Evolutionary conservation across 176 grass and related monocot genomes (phyloP).

Genomic region (Oryza longistaminata): DNA sequence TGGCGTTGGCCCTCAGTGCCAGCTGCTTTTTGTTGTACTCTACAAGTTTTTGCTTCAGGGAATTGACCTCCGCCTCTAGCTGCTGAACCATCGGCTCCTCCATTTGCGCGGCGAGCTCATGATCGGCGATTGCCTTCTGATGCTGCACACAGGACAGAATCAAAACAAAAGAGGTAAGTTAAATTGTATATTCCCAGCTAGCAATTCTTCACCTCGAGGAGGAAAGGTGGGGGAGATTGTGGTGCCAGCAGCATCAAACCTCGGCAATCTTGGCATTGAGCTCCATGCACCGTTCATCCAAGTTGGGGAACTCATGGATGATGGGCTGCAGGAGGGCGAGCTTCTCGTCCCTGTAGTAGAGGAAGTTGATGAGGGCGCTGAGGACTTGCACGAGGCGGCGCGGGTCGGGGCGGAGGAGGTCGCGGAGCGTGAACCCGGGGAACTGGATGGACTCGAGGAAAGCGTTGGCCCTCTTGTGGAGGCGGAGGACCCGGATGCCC

Average conservation of each 20-base stretch:
- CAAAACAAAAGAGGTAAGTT: not conserved
- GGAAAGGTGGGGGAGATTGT: too few species aligned
- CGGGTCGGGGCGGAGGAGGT: constrained; percentile 55
- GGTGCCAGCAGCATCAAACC: constrained; percentile 21
- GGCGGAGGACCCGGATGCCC: constrained; percentile 18
- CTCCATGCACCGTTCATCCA: constrained; percentile 14
- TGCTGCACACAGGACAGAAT: constrained; percentile 33
- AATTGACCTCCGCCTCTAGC: constrained; percentile 50
- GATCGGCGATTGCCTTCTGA: constrained; percentile 55
- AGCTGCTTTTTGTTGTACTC: constrained; percentile 76
- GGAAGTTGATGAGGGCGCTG: constrained; percentile 75
- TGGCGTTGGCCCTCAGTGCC: constrained; percentile 38
- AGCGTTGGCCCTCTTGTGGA: constrained; percentile 35
- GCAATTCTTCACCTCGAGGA: not conserved
- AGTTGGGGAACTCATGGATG: constrained; percentile 22
- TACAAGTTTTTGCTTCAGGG: constrained; percentile 52
- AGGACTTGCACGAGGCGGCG: constrained; percentile 48
- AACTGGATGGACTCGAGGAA: constrained; percentile 67
- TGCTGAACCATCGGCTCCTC: constrained; percentile 56
- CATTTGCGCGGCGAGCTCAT: constrained; percentile 49
- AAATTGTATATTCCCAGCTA: too few species aligned
- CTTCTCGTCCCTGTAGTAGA: constrained; percentile 71
- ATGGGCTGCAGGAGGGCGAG: constrained; percentile 47
- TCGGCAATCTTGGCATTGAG: constrained; percentile 52
- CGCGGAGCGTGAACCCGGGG: constrained; percentile 45